Evolutionary conservation across 2,329 filamentous ascomycete species (phyloP), one percentile per base, ranked within the genome.

Genomic region (Cladosporium sphaerospermum): DNA sequence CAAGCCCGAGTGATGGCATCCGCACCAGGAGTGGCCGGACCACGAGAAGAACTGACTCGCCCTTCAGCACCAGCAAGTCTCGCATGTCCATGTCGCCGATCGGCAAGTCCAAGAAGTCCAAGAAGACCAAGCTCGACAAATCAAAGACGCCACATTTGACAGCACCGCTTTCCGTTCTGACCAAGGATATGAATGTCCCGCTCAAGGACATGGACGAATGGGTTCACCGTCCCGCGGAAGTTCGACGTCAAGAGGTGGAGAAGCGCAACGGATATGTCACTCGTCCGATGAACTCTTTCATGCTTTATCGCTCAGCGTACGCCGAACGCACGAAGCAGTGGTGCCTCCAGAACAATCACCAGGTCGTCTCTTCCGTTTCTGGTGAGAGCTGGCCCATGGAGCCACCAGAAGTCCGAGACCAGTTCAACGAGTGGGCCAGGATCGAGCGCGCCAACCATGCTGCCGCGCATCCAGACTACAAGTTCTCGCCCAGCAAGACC

Each of bases 211-310:
- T 96, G 73, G 82, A 85, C 49, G 76, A 77, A 23, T 95, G 87
- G 75, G 90, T 95, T 34, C 82, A 85, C 62, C 81, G 92, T 47
- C 75, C 86, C 9, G 71, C 75, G 2, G 84, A 88, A 53, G 78
- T 78, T 6, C 81, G 92, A 53, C 76, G 75, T 45, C 72, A 75
- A 52, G 90, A 96, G 68, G 83, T 86, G 9, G 79, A 82, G 41
- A 79, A 81, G 62, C 80, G 83, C 54, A 89, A 83, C 34, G 88
- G 88, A 23, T 90, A 91, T 67, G 80, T 97, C 61, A 89, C 92
- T 63, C 80, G 93, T 31, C 91, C 93, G 2, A 95, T 96, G 86
- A 99, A 99, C 69, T 92, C 89, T 1, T 99, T 97, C 74, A 96
- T 99, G 86, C 77, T 99, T 47, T 99, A 99, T 69, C 86, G 93